A percentile compares a stretch with the other conserved stretches of the same genome.
Conservation (phyloP, 1,139 yeast species). For the Candida tropicalis region DNA sequence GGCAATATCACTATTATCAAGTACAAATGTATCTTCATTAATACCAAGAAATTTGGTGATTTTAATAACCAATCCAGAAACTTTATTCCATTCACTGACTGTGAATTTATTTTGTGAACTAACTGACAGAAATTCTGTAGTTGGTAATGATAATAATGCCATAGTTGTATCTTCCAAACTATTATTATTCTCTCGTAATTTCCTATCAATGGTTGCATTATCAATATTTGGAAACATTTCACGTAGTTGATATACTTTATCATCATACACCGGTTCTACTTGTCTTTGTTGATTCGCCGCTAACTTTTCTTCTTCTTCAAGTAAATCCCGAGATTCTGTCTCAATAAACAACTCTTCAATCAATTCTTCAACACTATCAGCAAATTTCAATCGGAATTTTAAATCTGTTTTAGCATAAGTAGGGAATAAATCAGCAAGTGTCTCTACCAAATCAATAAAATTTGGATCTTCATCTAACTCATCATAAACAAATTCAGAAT, state of each 20-base stretch:
- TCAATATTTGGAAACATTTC: slow-evolving; percentile 28
- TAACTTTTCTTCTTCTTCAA: slow-evolving; percentile 6
- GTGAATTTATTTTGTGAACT: slow-evolving; percentile 1
- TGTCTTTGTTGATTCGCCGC: neutral
- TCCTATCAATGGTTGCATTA: slow-evolving; percentile 18
- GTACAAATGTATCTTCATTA: neutral
- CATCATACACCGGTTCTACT: slow-evolving; percentile 7
- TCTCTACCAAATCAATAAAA: slow-evolving; percentile 21
- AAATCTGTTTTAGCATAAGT: slow-evolving; percentile 28
- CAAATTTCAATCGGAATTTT: slow-evolving; percentile 22
- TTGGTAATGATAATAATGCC: slow-evolving; percentile 11
- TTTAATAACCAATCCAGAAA: slow-evolving; percentile 1
- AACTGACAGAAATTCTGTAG: slow-evolving; percentile 1
- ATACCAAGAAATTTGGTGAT: slow-evolving; percentile 9
- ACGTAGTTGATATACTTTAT: slow-evolving; percentile 13
- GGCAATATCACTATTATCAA: slow-evolving; percentile 11
- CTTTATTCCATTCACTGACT: slow-evolving; percentile 14
- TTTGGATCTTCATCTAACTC: slow-evolving; percentile 16
- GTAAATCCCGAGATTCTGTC: slow-evolving; percentile 18
- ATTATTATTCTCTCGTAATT: slow-evolving; percentile 20
- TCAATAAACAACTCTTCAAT: slow-evolving; percentile 24
- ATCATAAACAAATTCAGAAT: slow-evolving; percentile 13
- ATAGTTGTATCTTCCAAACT: slow-evolving; percentile 20
- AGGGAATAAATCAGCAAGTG: slow-evolving; percentile 33
- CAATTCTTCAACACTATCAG: slow-evolving; percentile 23